phyloP scores from a whole-genome alignment of 2,329 filamentous ascomycete species.

The Mollisiaceae sp. region DNA sequence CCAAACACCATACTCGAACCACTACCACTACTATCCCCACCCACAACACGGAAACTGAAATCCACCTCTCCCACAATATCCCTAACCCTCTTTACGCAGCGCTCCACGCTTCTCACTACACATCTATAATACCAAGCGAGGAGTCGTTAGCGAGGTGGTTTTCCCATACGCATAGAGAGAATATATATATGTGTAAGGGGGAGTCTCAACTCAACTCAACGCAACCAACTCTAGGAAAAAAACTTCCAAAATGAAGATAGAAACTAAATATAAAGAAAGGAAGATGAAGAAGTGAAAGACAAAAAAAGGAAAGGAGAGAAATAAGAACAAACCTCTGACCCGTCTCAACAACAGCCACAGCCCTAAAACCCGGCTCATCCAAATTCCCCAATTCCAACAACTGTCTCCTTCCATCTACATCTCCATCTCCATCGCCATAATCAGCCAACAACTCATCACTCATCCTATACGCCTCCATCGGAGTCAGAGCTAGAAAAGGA shows the following conservation, averaged over 20 bases:
- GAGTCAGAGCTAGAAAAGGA: slow-evolving; percentile 69
- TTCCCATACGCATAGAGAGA: too few species aligned
- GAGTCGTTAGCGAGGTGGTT: too few species aligned
- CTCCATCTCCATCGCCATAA: slow-evolving; percentile 26
- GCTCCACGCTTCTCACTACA: slow-evolving; percentile 68
- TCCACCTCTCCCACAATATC: slow-evolving; percentile 74
- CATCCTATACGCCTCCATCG: slow-evolving; percentile 58
- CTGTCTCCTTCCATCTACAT: slow-evolving; percentile 57
- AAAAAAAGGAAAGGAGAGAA: too few species aligned
- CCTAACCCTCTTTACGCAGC: slow-evolving; percentile 63
- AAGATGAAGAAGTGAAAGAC: too few species aligned
- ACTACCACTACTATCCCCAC: neutral
- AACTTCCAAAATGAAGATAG: too few species aligned
- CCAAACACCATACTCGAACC: neutral
- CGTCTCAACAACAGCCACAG: slow-evolving; percentile 75
- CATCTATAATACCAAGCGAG: too few species aligned
- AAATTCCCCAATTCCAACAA: slow-evolving; percentile 68
- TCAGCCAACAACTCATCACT: slow-evolving; percentile 51
- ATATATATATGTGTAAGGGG: too few species aligned
- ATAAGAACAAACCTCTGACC: slow-evolving; percentile 19
- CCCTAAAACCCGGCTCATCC: slow-evolving; percentile 71
- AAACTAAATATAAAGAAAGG: too few species aligned
- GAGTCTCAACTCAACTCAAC: too few species aligned
- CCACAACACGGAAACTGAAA: slow-evolving; percentile 49
- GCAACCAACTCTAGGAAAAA: too few species aligned